A percentile compares a stretch with the other conserved stretches of the same genome.
These are phyloP conservation scores for Colletotrichum filicis DNA, from an alignment of 2,329 filamentous ascomycete species.

Conservation along the genomic window DNA sequence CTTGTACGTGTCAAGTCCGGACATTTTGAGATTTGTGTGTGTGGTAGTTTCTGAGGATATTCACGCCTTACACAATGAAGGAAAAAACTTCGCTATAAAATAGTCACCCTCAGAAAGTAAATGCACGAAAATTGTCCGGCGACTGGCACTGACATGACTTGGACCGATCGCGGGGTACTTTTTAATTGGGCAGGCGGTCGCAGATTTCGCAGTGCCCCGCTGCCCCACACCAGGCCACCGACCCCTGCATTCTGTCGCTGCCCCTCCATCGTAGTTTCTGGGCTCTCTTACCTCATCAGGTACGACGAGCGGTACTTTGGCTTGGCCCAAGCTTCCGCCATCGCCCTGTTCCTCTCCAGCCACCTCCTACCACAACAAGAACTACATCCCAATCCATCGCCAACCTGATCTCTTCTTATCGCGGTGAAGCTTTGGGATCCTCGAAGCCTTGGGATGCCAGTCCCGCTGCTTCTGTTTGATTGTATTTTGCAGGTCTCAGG, in stretches of 20 bases:
- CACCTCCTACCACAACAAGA: slow-evolving; percentile 18
- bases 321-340: slow-evolving; percentile 30
- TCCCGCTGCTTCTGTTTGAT: neutral
- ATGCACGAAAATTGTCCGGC: slow-evolving; percentile 4
- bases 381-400: slow-evolving; percentile 19
- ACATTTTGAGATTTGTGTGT: neutral
- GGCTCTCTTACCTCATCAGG: slow-evolving; percentile 20
- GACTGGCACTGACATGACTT: slow-evolving; percentile 16
- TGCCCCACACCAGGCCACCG: neutral
- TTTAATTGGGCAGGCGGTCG: slow-evolving; percentile 24
- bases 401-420: neutral
- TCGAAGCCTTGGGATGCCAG: slow-evolving; percentile 19
- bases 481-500: neutral
- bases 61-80: neutral
- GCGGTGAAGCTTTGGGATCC: slow-evolving; percentile 1
- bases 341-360: slow-evolving; percentile 28
- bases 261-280: neutral
- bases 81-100: neutral
- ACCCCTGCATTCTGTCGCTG: neutral
- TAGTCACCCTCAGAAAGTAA: neutral
- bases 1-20: slow-evolving; percentile 7
- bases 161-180: slow-evolving; percentile 19
- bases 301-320: slow-evolving; percentile 10
- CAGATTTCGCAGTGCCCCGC: slow-evolving; percentile 1
- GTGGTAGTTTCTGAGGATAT: neutral